Base-by-base conservation (phyloP, 352 stramenopile species). In the Pythium chondricola region DNA sequence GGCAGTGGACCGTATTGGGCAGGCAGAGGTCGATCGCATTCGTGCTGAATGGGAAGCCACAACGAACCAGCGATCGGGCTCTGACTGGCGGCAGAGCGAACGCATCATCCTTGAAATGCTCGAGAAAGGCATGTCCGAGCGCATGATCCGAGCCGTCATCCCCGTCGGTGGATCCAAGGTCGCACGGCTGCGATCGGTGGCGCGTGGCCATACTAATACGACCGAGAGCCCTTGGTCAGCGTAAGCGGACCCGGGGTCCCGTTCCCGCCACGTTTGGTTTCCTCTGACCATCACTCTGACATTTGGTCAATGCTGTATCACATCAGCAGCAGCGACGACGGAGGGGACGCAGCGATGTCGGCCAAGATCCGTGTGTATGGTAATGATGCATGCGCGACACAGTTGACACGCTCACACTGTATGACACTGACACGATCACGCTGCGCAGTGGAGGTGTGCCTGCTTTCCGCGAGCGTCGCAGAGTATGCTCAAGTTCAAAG, bases 391-490 rank as follows among this genome's bases (percentile, higher is more conserved):
- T 45, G 13, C 27, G 40, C 40, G 13, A 10, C 9, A 7, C 9
- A 21, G 11, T 21, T 13, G 29, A 13, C 7, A 13, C 7, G 7
- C 7, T 33, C 29, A 33, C 29, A 7, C 29, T 7, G 7, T 13
- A 33, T 33, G 29, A 33, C 13, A 33, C 29, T 33, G 13, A 13
- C 29, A n/a, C n/a, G 29, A 33, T 13, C 29, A 33, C 29, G 10
- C 46, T 14, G 10, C 9, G 14, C 48, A 88, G 77, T 88, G 40
- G 77, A 88, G 51, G 70, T 81, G 21, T 64, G 58, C 31, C 29
- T 88, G 21, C 69, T 66, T 38, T 47, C 58, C n/a, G 63, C 77
- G 37, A 88, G 74, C 50, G 57, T 67, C 30, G 73, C 56, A 4
- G 60, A 59, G 16, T 83, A 64, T 18, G 48, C 59, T 17, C 48